Conservation (phyloP, 352 stramenopile genomes). For the Phytophthora nicotianae region DNA sequence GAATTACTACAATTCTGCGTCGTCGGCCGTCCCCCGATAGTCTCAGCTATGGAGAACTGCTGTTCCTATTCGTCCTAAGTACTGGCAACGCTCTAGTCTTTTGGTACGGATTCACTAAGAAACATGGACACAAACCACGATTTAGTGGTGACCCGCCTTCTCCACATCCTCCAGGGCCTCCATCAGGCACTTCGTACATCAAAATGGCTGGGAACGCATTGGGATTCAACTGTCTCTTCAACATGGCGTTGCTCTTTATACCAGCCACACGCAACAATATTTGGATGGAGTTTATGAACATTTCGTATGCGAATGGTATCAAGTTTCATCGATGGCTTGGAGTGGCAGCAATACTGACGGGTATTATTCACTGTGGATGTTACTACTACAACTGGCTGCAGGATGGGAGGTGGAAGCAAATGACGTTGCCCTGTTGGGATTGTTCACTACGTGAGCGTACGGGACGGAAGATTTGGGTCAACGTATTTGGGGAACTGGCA, state of each 20-base stretch:
- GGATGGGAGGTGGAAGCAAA: conserved; percentile 29
- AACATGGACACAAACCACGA: conserved; percentile 10
- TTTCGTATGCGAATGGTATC: conserved; percentile 53
- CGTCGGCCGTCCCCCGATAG: conserved; percentile 12
- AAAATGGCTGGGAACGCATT: conserved; percentile 30
- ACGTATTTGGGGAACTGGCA: conserved; percentile 52
- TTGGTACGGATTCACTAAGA: conserved; percentile 22
- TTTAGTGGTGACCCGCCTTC: conserved; percentile 4
- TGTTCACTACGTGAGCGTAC: conserved; percentile 27
- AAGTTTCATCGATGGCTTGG: conserved; percentile 62
- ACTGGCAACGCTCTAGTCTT: conserved; percentile 43
- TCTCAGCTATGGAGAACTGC: conserved; percentile 40
- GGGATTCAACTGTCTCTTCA: conserved; percentile 46
- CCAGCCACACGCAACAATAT: conserved; percentile 45
- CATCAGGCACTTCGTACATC: conserved; percentile 9
- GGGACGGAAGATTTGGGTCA: conserved; percentile 47
- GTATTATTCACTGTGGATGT: conserved; percentile 33
- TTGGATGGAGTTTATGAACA: conserved; percentile 58
- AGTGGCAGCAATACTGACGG: conserved; percentile 37
- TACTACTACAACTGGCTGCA: conserved; percentile 42
- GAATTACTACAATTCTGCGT: conserved; percentile 15
- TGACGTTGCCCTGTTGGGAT: conserved; percentile 48
- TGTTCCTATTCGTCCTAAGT: conserved; percentile 34
- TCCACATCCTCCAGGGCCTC: neutral
- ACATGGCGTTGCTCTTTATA: conserved; percentile 50